Evolutionary conservation across 169 alveolate species (phyloP).

Genomic region (Eimeria nieschulzi): DNA sequence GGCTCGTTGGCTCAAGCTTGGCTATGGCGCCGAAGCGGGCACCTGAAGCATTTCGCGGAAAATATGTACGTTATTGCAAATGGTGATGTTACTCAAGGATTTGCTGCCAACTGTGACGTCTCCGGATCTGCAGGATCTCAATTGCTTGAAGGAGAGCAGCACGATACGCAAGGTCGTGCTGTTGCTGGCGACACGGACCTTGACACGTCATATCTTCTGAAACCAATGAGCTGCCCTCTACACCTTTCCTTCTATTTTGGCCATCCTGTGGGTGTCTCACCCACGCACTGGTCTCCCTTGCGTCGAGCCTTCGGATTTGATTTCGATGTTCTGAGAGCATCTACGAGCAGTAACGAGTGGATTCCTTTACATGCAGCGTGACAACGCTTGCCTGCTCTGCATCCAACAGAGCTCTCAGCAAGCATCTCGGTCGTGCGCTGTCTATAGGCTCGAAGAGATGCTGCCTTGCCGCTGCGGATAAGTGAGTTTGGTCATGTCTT

Average conservation of each 20-base stretch:
- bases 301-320: neutral
- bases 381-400: neutral
- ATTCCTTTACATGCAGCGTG: neutral
- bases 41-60: slow-evolving; percentile 96
- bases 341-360: neutral
- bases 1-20: slow-evolving; percentile 96
- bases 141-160: too few relatives aligned
- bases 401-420: neutral
- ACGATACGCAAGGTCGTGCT: too few relatives aligned
- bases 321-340: neutral
- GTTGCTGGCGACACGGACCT: neutral
- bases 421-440: neutral
- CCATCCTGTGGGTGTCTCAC: slow-evolving; percentile 18
- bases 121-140: too few relatives aligned
- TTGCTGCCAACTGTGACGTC: neutral
- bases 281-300: neutral
- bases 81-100: neutral
- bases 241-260: slow-evolving; percentile 47
- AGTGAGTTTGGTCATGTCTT: slow-evolving; percentile 99
- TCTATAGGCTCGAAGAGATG: slow-evolving; percentile 9
- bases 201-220: slow-evolving; percentile 35
- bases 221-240: slow-evolving; percentile 75
- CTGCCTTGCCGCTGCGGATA: slow-evolving; percentile 93
- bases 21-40: slow-evolving; percentile 97
- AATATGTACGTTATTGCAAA: slow-evolving; percentile 80